Base-by-base conservation (phyloP, 148 eudicot genomes). In the Fagopyrum tataricum region DNA sequence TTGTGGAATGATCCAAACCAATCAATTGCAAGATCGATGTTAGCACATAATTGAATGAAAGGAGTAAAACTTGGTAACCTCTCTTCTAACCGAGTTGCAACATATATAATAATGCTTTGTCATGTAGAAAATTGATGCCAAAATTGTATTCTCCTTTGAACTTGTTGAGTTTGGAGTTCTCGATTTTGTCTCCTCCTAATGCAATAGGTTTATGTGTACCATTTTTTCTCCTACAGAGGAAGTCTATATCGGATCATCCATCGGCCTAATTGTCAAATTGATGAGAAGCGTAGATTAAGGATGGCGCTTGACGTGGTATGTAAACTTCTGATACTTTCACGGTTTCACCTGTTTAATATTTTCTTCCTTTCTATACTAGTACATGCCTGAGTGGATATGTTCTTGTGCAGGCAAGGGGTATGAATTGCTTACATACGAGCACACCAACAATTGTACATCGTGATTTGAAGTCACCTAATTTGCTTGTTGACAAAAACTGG, bases 291-390 rank as follows among this genome's bases (percentile, higher is more conserved):
- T 53, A 83, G 99, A 84, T 86, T 96, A 71, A 90, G 84, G 84
- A 96, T 96, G 99, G 99, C 99, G 56, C 92, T 96, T 73, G 99
- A 96, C 82, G 99, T 96, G 99, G 99, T 96, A 89, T 77, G 89
- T 40, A 41, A 14, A 24, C 20, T 31, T 41, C 43, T 64, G 69
- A 64, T 64, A 2, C 39, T 42, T 74, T 13, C 37, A 73, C 52
- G 52, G 41, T 42, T 74, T 13, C 37, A 73, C 52, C 51, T 31
- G 18, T 39, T 58, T 64, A 64, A 64, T 31, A n/a, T 40, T 23
- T 10, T 55, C 5, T 70, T 73, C 24, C 72, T 67, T 18, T 61
- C 41, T 58, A 49, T 72, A 17, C 18, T 44, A 39, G 37, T 75
- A 26, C 49, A 69, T 67, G 23, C 53, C 79, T 42, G 70, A 37